Conservation (phyloP, 768 basidiomycete genomes). For the Gymnopilus dilepis region DNA sequence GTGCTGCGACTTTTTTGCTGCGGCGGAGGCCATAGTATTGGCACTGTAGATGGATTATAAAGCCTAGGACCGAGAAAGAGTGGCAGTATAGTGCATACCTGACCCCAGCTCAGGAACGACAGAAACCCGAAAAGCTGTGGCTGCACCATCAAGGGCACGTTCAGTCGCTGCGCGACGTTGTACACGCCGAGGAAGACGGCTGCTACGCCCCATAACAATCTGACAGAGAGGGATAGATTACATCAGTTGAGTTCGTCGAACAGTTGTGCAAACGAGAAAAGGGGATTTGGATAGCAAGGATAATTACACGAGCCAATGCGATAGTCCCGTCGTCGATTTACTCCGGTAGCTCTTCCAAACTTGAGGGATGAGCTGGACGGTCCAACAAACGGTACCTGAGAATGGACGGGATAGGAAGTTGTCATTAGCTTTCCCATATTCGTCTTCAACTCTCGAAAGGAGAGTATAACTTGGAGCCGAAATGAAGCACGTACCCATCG, state of each 20-base stretch:
- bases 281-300: no score
- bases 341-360: slow-evolving; percentile 73
- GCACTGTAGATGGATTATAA: slow-evolving; percentile 62
- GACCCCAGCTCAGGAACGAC: slow-evolving; percentile 65
- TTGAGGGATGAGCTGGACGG: slow-evolving; percentile 70
- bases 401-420: no score
- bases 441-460: no score
- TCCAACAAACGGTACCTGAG: slow-evolving; percentile 70
- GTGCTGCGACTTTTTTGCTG: slow-evolving; percentile 37
- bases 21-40: slow-evolving; percentile 61
- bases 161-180: slow-evolving; percentile 65
- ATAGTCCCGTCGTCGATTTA: slow-evolving; percentile 76
- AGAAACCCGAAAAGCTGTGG: slow-evolving; percentile 69
- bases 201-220: slow-evolving; percentile 66
- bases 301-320: slow-evolving; percentile 66
- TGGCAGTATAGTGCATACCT: no score
- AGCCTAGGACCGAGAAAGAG: no score
- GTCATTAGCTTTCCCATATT: no score
- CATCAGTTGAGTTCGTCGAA: background rate
- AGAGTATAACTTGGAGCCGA: no score
- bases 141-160: slow-evolving; percentile 74
- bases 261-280: no score
- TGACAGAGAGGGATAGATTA: slow-evolving; percentile 26
- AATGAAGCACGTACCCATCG: slow-evolving; percentile 56
- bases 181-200: slow-evolving; percentile 72